Conservation (phyloP, 2,329 filamentous ascomycete species). For the Akanthomyces uredinophilus region DNA sequence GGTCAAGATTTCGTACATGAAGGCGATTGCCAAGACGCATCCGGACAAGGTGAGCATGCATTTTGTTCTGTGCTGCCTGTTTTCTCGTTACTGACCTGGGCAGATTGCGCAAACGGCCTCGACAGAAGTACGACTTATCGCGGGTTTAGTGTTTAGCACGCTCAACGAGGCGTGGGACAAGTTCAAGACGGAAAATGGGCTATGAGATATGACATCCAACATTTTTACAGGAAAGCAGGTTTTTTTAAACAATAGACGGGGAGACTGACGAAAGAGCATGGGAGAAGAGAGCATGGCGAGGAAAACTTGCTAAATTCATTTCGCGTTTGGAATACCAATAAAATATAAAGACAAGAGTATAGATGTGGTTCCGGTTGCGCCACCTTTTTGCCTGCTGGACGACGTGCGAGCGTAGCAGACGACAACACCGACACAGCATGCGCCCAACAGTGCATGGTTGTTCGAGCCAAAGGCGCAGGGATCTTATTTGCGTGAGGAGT, state of each 20-base stretch:
- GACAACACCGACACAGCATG: too few relatives aligned
- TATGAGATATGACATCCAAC: constrained; percentile 34
- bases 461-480: too few relatives aligned
- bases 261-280: neutral
- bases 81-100: constrained; percentile 6
- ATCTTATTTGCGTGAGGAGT: neutral
- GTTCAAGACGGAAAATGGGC: constrained; percentile 63
- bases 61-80: too few relatives aligned
- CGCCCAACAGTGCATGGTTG: too few relatives aligned
- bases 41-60: constrained; percentile 85
- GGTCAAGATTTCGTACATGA: constrained; percentile 98
- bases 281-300: neutral
- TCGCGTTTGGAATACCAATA: neutral
- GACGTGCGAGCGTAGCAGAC: neutral
- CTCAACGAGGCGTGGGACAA: constrained; percentile 71
- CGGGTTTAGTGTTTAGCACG: constrained; percentile 60
- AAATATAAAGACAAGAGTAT: neutral
- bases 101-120: constrained; percentile 60
- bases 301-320: neutral
- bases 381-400: neutral
- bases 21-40: constrained; percentile 97
- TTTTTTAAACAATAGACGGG: constrained; percentile 3
- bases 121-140: constrained; percentile 62
- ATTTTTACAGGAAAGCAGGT: constrained; percentile 1
- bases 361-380: neutral